Base-by-base conservation (phyloP, 139 green algal species). In the Prasinococcaceae sp. region DNA sequence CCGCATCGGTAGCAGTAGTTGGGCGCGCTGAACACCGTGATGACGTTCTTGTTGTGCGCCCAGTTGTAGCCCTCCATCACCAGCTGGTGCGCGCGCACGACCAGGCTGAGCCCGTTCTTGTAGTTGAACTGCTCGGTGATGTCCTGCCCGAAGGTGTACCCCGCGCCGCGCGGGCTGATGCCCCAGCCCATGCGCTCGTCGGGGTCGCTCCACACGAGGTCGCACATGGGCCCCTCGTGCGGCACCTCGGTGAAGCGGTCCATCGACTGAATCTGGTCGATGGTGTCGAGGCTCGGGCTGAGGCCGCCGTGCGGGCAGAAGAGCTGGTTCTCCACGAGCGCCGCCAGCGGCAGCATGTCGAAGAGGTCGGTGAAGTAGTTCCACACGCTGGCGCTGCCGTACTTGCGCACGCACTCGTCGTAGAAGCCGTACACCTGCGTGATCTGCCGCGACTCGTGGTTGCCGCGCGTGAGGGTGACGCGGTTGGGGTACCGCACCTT, bases 91-190 rank as follows among this genome's bases (percentile, higher is more conserved):
- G 92, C 92, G 2, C 92, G 70, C 3, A 80, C 79, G 29, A 99
- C 82, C 14, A 98, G 74, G n/a, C 79, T 84, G 33, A 99, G 69
- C 0, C 79, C 81, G 66, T 99, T 99, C 58, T 79, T 81, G 66
- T 94, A 84, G 67, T 94, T 98, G 82, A 95, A 99, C 62, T 95
- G 82, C 75, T 96, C 85, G 24, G 58, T 79, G 63, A 99, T 94
- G 75, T 99, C 92, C 63, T 94, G 82, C 5, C 92, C 92, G 71
- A 98, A 99, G 3, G 92, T 99, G 78, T 99, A 99, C 14, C 92
- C 92, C 16, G 90, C 88, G 3, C 92, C 92, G 22, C 92, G 74
- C 2, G 92, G 92, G 1, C 79, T 93, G 63, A 99, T 97, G 62
- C 92, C 92, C 92, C 92, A 99, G 30, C 92, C 90, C 30, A 74